Conservation (phyloP, 768 basidiomycete genomes). For the Lactarius sanguifluus region DNA sequence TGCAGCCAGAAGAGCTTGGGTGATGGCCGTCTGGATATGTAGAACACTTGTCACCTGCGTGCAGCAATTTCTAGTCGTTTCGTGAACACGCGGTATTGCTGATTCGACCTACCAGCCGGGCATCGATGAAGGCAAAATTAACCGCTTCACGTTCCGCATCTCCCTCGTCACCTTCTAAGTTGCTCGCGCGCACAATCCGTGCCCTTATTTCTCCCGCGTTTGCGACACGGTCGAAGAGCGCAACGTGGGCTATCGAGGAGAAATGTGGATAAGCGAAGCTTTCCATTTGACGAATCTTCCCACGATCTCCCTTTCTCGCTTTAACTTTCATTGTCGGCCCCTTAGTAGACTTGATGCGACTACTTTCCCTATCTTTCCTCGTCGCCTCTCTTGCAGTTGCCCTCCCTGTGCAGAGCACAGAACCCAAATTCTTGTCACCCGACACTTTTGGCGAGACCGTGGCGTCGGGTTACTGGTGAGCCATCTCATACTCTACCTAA, state of each 20-base stretch:
- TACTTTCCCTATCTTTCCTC: conserved; percentile 23
- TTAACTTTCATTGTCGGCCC: neutral
- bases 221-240: conserved; percentile 63
- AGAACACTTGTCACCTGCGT: conserved; percentile 73
- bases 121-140: conserved; percentile 91
- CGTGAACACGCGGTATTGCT: neutral
- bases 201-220: conserved; percentile 61
- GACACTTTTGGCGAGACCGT: conserved; percentile 57
- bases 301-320: conserved; percentile 17
- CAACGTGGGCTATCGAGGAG: conserved; percentile 51
- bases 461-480: conserved; percentile 59
- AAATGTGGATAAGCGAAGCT: conserved; percentile 57
- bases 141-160: conserved; percentile 71
- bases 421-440: conserved; percentile 47
- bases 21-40: conserved; percentile 82
- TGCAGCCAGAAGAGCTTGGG: conserved; percentile 75
- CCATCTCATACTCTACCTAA: conserved; percentile 5
- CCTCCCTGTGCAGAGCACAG: conserved; percentile 32
- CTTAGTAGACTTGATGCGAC: conserved; percentile 10
- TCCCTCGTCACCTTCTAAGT: conserved; percentile 56
- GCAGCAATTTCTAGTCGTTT: conserved; percentile 17
- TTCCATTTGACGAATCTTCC: conserved; percentile 45
- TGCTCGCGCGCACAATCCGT: conserved; percentile 71
- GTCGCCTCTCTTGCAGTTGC: conserved; percentile 27
- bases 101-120: conserved; percentile 55